Percentiles rank a stretch among this genome's conserved stretches.
Conservation (phyloP, 306 rosid species). For the Trifolium repens region DNA sequence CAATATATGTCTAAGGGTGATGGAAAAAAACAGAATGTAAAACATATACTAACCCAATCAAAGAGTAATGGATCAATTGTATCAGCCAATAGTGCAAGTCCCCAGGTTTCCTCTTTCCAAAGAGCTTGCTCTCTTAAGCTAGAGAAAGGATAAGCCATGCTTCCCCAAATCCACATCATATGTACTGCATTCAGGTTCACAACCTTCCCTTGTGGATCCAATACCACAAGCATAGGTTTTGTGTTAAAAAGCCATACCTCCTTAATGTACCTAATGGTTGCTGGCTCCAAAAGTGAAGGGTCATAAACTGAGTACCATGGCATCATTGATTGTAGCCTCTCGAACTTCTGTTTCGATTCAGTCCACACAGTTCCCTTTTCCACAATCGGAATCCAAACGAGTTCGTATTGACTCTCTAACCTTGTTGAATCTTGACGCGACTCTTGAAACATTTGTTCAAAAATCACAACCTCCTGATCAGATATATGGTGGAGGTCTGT, state of each 20-base stretch:
- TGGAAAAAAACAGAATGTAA: background rate
- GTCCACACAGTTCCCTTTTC: conserved; percentile 25
- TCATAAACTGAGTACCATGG: conserved; percentile 58
- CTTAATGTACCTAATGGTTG: conserved; percentile 54
- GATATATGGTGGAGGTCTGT: conserved; percentile 52
- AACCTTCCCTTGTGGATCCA: conserved; percentile 63
- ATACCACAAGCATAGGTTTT: conserved; percentile 59
- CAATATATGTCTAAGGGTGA: too few species aligned
- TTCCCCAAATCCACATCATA: conserved; percentile 84
- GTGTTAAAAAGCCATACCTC: conserved; percentile 60
- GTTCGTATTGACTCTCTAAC: conserved; percentile 54
- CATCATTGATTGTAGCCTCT: conserved; percentile 45
- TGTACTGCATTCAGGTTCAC: conserved; percentile 65
- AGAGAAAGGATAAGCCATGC: conserved; percentile 67
- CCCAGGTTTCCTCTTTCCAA: conserved; percentile 67
- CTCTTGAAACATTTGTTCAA: conserved; percentile 56
- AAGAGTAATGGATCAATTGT: conserved; percentile 41
- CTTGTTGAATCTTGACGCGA: conserved; percentile 38
- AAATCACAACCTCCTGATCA: conserved; percentile 41
- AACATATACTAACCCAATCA: conserved; percentile 54
- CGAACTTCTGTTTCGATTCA: conserved; percentile 42
- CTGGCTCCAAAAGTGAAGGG: conserved; percentile 48
- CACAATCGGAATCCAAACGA: conserved; percentile 69
- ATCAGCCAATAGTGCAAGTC: conserved; percentile 55
- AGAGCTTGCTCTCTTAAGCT: conserved; percentile 53